Percentiles rank a stretch among this genome's conserved stretches.
phyloP scores from a whole-genome alignment of 1,284 basidiomycete genomes.

The Hypsizygus ulmarius region DNA sequence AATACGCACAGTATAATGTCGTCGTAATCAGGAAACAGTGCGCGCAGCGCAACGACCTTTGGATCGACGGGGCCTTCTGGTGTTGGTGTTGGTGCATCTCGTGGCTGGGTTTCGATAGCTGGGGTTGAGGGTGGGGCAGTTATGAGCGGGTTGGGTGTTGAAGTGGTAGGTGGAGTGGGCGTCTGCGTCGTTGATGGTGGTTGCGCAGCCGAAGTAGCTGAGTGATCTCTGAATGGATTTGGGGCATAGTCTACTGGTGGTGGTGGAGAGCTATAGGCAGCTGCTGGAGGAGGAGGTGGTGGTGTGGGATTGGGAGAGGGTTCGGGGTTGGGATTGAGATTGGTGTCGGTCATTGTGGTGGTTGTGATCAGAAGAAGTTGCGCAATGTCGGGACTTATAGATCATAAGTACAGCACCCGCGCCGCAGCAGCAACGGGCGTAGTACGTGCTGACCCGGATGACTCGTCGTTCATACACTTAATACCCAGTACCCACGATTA shows the following conservation, averaged over 20 bases:
- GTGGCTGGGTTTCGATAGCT: not conserved
- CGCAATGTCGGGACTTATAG: not conserved
- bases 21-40: constrained; percentile 82
- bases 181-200: not conserved
- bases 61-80: constrained; percentile 33
- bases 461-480: too few species aligned
- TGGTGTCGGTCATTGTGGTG: constrained; percentile 18
- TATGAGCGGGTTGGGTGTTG: not conserved
- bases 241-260: not conserved
- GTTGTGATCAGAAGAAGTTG: constrained; percentile 4
- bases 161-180: not conserved
- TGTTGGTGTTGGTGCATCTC: constrained; percentile 2
- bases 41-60: constrained; percentile 52
- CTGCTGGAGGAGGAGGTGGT: not conserved
- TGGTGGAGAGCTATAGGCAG: not conserved
- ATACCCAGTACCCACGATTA: too few species aligned
- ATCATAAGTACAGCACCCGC: not conserved
- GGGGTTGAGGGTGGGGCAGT: constrained; percentile 1
- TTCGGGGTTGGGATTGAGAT: not conserved
- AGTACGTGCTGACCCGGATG: too few species aligned
- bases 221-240: not conserved
- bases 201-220: not conserved
- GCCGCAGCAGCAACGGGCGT: not conserved
- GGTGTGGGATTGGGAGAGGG: not conserved
- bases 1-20: constrained; percentile 55